Evolutionary conservation across 164 flowering plant species (phyloP).

Genomic region (Berberis vulgaris): DNA sequence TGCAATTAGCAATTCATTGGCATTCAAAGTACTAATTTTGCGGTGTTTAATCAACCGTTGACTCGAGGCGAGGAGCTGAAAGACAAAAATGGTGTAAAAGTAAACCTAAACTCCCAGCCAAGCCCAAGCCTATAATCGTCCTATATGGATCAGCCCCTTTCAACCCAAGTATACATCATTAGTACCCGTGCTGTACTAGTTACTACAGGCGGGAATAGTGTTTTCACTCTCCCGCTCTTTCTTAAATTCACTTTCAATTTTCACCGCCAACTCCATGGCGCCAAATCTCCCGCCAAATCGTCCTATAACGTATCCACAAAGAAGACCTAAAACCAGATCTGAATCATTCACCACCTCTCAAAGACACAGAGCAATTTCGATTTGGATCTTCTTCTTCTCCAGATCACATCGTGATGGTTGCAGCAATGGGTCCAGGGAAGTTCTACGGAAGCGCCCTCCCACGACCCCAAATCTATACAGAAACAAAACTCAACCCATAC

Average conservation of each 20-base stretch:
- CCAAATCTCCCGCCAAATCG: not conserved
- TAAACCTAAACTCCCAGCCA: not conserved
- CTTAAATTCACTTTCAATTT: no score
- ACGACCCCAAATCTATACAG: conserved; percentile 64
- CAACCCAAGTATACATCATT: no score
- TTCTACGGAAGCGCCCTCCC: conserved; percentile 92
- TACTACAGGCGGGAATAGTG: not conserved
- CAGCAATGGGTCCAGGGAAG: conserved; percentile 58
- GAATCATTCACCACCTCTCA: no score
- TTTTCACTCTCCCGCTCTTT: no score
- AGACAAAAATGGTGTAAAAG: no score
- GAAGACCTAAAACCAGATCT: not conserved
- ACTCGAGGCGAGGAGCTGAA: no score
- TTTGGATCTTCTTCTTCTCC: not conserved
- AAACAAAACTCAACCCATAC: conserved; percentile 37
- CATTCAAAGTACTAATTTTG: no score
- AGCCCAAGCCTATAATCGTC: no score
- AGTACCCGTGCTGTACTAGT: not conserved
- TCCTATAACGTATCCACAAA: not conserved
- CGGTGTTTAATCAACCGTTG: no score
- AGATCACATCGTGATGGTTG: conserved; percentile 29
- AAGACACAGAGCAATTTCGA: no score
- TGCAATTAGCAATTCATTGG: no score
- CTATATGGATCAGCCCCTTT: not conserved
- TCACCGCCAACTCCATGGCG: not conserved